Evolutionary conservation across 768 basidiomycete genomes (phyloP).

Genomic region (Pulveroboletus sp.): DNA sequence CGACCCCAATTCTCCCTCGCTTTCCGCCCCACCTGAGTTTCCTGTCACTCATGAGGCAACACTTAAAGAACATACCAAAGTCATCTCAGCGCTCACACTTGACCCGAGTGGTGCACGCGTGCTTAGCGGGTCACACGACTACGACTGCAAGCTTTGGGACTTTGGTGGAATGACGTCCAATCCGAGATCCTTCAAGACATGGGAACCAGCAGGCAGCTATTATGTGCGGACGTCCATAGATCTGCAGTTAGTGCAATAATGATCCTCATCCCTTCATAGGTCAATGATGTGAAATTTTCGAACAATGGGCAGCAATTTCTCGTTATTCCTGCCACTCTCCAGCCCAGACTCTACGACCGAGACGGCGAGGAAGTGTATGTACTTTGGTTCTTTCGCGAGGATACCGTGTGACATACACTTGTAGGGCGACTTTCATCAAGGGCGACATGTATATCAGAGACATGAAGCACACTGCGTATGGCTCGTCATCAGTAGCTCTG

Average conservation of each 20-base stretch:
- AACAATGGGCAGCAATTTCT: constrained; percentile 83
- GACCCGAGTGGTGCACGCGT: constrained; percentile 94
- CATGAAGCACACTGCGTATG: constrained; percentile 97
- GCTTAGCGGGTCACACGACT: constrained; percentile 91
- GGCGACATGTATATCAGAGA: constrained; percentile 98
- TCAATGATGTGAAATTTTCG: constrained; percentile 88
- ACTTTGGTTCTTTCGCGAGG: constrained; percentile 12
- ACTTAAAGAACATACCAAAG: constrained; percentile 94
- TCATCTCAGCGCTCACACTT: constrained; percentile 85
- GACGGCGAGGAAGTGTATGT: constrained; percentile 92
- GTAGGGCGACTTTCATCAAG: constrained; percentile 77
- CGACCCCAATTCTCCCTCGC: constrained; percentile 44
- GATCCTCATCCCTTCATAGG: constrained; percentile 40
- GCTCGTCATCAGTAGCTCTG: constrained; percentile 15
- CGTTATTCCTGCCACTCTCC: constrained; percentile 81
- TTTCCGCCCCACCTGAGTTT: constrained; percentile 48
- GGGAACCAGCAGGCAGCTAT: constrained; percentile 92
- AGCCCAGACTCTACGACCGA: constrained; percentile 85
- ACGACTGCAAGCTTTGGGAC: constrained; percentile 98
- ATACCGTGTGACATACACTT: constrained; percentile 47
- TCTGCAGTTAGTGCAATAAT: not conserved
- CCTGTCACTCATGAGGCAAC: constrained; percentile 88
- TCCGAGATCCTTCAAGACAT: constrained; percentile 93
- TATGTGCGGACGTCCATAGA: constrained; percentile 49
- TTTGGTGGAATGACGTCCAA: constrained; percentile 95